Base-by-base conservation (phyloP, 805 yeast species). In the Pichia cephalocereana region DNA sequence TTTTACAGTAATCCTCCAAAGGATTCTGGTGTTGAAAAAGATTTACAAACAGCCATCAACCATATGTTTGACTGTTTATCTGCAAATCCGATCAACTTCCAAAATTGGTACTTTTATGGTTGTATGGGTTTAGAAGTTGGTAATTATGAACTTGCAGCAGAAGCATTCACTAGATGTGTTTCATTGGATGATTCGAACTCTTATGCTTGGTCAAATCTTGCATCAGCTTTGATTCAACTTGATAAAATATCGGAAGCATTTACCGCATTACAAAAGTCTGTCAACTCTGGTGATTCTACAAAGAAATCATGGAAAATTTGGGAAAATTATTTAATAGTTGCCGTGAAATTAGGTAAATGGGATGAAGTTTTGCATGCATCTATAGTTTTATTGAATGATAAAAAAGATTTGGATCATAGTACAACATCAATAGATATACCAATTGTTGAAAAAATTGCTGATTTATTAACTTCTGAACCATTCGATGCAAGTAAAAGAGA, bases 71-170 rank as follows among this genome's bases (percentile, higher is more conserved):
- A 89, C 38, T 82, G 93, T 14, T 70, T 91, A 50, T 69, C 74
- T 23, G 79, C 80, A 28, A 83, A 83, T 61, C 93, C 96, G 10
- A 69, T 87, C 46, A 78, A 76, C 57, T 80, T 76, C 56, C 86
- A 84, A 18, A 84, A 91, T 36, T 89, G 98, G 96, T 91, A 82
- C 62, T 79, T 89, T 58, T 89, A 90, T 60, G 98, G 98, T 7
- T 87, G 96, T 61, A 70, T 90, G 47, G 96, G 95, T 0, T 69
- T 93, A 44, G 96, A 88, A 60, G 64, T 79, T 14, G 73, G 68
- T 8, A 79, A 83, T 55, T 86, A 75, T 68, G 84, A 81, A 26
- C 65, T 85, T 41, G 96, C 97, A 0, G 82, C 95, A 0, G 95
- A 86, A 60, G 96, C 96, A 0, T 90, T 93, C 62, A 83, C 96